Evolutionary conservation across 306 rosid genomes (phyloP).

Genomic region (Vigna mungo): DNA sequence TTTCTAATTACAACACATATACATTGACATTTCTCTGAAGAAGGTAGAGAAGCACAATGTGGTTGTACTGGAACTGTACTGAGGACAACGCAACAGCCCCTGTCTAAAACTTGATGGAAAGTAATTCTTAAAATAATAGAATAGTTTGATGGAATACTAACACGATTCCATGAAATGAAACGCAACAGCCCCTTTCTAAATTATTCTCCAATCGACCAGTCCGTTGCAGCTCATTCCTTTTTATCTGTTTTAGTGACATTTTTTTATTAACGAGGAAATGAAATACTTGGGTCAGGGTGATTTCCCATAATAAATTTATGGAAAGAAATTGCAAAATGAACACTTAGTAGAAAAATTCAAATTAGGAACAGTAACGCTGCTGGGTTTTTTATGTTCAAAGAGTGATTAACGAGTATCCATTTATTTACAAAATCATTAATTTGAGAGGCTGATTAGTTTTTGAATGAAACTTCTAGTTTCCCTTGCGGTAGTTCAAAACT

Average conservation of each 20-base stretch:
- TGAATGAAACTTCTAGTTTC: not conserved
- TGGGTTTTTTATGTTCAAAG: not conserved
- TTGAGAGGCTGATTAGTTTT: not conserved
- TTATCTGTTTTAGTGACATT: no score
- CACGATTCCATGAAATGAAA: not conserved
- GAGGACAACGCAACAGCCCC: not conserved
- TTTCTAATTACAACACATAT: not conserved
- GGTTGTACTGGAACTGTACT: no score
- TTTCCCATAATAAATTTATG: not conserved
- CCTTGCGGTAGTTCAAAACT: not conserved
- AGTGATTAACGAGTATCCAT: slow-evolving; percentile 6
- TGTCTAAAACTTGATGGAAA: not conserved
- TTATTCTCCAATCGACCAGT: no score
- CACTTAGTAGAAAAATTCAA: not conserved
- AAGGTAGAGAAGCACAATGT: not conserved
- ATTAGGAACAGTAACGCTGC: not conserved
- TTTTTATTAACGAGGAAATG: slow-evolving; percentile 22
- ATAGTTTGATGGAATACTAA: slow-evolving; percentile 8
- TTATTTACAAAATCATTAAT: not conserved
- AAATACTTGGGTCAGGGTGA: slow-evolving; percentile 7
- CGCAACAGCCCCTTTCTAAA: slow-evolving; percentile 11
- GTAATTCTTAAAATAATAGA: slow-evolving; percentile 26
- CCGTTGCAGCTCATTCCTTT: no score
- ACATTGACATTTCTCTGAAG: not conserved
- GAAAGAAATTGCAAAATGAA: not conserved